phyloP scores from a whole-genome alignment of 768 basidiomycete genomes.

The Phylloporus arenicola region DNA sequence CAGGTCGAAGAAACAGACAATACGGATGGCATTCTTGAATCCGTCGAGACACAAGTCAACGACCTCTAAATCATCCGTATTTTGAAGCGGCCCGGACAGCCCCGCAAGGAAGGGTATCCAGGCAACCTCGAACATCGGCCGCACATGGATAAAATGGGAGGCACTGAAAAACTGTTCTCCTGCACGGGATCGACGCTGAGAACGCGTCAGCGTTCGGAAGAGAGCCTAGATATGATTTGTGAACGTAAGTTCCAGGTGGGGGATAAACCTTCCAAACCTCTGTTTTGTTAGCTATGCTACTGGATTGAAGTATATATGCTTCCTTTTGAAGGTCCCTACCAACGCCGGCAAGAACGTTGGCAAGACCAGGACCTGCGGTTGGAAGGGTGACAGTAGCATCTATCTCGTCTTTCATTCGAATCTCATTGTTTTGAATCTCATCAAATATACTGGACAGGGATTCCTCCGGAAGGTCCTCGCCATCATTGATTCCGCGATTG shows the following conservation, averaged over 20 bases:
- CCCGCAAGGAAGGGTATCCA: slow-evolving; percentile 99
- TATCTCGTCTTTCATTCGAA: slow-evolving; percentile 97
- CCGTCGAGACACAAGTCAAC: slow-evolving; percentile 92
- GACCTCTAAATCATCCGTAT: slow-evolving; percentile 89
- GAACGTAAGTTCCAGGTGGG: background rate
- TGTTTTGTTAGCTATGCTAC: slow-evolving; percentile 94
- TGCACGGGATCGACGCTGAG: slow-evolving; percentile 77
- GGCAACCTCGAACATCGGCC: slow-evolving; percentile 98
- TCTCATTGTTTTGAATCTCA: slow-evolving; percentile 88
- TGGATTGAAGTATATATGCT: slow-evolving; percentile 91
- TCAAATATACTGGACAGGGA: slow-evolving; percentile 75
- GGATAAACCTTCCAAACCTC: slow-evolving; percentile 50
- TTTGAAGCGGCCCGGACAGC: slow-evolving; percentile 89
- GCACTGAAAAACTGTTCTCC: slow-evolving; percentile 94
- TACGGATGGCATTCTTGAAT: slow-evolving; percentile 94
- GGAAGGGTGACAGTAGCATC: slow-evolving; percentile 47
- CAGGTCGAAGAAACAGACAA: slow-evolving; percentile 94
- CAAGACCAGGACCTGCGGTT: slow-evolving; percentile 61
- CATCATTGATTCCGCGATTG: slow-evolving; percentile 95
- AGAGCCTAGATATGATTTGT: slow-evolving; percentile 54
- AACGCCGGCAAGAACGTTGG: slow-evolving; percentile 78
- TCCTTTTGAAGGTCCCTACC: slow-evolving; percentile 94
- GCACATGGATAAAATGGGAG: slow-evolving; percentile 92
- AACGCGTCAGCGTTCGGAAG: slow-evolving; percentile 86
- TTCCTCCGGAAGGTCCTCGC: slow-evolving; percentile 82